Base-by-base conservation (phyloP, 2,329 filamentous ascomycete genomes). In the Neoascochyta sp. region DNA sequence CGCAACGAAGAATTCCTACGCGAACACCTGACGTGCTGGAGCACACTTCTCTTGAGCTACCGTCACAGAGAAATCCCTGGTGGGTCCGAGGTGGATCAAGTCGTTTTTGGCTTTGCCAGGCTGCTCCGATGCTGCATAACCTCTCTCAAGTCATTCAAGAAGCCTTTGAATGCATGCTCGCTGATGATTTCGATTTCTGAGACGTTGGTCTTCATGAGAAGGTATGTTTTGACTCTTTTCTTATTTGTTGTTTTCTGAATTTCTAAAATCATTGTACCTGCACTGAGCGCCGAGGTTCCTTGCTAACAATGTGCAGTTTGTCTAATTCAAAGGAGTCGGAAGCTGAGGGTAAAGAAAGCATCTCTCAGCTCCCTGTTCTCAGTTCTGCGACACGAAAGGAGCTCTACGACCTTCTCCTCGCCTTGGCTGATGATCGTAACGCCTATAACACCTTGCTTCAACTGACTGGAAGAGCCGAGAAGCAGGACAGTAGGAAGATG, bases 401-500 rank as follows among this genome's bases (percentile, higher is more conserved):
- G 29, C 41, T 67, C 9, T 65, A 65, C 28, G 54, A 64, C 31
- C 48, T 62, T 14, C 47, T 63, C 22, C 34, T 53, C 19, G 48
- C 48, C 10, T 41, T 63, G 9, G 53, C 45, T 20, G 61, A 64
- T 16, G 58, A 63, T 26, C 34, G 36, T 17, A 45, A 22, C 15
- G 52, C 43, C 28, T 63, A 53, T 25, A 44, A 40, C 14, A 36
- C 32, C 16, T 46, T 64, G 11, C 51, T 63, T 21, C 45, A 43
- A 13, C 36, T 63, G n/a, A 43, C 38, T 10, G 34, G 30, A 9
- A 35, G 45, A 6, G 37, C 57, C 7, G 42, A 47, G 18, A 34
- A 36, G 7, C 45, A 45, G 12, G 39, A 50, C 1, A 32, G 32
- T 4, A 82, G 83, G 45, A 68, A 70, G 9, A 81, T 81, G 40